phyloP scores from a whole-genome alignment of 768 basidiomycete genomes.

The Mrakia frigida region DNA sequence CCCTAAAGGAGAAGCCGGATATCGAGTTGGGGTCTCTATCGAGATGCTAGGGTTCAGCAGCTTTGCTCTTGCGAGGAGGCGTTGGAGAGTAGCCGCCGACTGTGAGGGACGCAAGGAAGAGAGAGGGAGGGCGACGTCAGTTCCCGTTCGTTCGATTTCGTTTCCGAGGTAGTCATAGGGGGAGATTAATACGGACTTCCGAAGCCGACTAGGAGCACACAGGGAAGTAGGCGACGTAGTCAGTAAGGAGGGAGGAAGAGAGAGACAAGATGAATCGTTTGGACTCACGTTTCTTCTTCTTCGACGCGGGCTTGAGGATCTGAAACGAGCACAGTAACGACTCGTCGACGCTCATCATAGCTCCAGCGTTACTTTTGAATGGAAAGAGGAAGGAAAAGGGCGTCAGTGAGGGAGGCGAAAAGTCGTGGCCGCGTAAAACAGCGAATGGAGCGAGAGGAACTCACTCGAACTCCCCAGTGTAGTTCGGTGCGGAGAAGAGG shows the following conservation, averaged over 20 bases:
- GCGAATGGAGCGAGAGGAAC: neutral
- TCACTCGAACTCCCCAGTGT: slow-evolving; percentile 72
- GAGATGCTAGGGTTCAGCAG: neutral
- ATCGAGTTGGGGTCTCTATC: too few relatives aligned
- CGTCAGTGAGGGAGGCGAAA: neutral
- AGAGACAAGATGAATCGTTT: neutral
- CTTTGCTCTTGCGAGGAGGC: neutral
- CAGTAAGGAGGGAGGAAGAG: too few relatives aligned
- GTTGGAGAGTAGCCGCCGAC: neutral
- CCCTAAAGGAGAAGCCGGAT: too few relatives aligned
- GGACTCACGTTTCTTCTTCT: neutral
- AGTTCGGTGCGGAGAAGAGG: slow-evolving; percentile 81
- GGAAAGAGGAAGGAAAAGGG: neutral
- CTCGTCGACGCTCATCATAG: slow-evolving; percentile 99
- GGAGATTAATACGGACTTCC: neutral
- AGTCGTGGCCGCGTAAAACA: neutral
- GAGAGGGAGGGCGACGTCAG: neutral
- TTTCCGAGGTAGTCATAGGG: too few relatives aligned
- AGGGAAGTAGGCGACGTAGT: too few relatives aligned
- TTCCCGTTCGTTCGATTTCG: too few relatives aligned
- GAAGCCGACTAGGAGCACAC: neutral
- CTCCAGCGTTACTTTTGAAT: slow-evolving; percentile 67
- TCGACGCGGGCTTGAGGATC: slow-evolving; percentile 97
- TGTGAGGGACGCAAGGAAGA: neutral
- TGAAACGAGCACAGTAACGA: slow-evolving; percentile 97